phyloP scores from a whole-genome alignment of 768 basidiomycete species.

The Dentipellis fragilis region DNA sequence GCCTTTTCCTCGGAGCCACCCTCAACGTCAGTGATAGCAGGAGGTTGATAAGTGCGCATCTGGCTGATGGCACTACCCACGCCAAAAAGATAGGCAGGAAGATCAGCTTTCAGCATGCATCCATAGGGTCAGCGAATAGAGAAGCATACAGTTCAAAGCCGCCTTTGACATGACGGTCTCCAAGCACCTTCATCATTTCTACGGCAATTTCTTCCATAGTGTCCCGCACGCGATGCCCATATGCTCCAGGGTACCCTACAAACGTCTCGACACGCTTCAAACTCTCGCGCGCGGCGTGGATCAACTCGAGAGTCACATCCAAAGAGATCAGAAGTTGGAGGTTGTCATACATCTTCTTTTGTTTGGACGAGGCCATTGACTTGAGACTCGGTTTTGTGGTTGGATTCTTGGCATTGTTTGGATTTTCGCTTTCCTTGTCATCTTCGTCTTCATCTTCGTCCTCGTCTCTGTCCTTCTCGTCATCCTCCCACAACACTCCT shows the following conservation, averaged over 20 bases:
- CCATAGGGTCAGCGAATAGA: neutral
- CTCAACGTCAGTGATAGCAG: conserved; percentile 37
- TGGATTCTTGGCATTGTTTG: conserved; percentile 7
- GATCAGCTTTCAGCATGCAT: neutral
- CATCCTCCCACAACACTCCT: conserved; percentile 11
- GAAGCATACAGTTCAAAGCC: conserved; percentile 51
- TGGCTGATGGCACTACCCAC: conserved; percentile 68
- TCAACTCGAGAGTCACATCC: conserved; percentile 82
- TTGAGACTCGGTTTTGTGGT: conserved; percentile 16
- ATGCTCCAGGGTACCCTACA: conserved; percentile 74
- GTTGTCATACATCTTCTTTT: conserved; percentile 28
- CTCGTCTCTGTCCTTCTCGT: conserved; percentile 20
- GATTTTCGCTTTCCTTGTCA: neutral
- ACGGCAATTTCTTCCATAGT: conserved; percentile 94
- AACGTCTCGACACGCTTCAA: conserved; percentile 92
- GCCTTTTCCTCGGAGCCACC: neutral
- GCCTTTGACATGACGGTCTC: conserved; percentile 66
- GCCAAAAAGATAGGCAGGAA: neutral
- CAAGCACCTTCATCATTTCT: conserved; percentile 66
- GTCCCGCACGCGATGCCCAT: conserved; percentile 80
- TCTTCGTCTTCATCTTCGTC: conserved; percentile 18
- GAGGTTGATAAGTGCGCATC: conserved; percentile 85
- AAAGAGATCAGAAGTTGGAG: conserved; percentile 88
- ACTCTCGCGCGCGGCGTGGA: conserved; percentile 86
- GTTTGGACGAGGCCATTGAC: conserved; percentile 8